Conservation (phyloP, 345 rosid species). For the Aquilaria sinensis region DNA sequence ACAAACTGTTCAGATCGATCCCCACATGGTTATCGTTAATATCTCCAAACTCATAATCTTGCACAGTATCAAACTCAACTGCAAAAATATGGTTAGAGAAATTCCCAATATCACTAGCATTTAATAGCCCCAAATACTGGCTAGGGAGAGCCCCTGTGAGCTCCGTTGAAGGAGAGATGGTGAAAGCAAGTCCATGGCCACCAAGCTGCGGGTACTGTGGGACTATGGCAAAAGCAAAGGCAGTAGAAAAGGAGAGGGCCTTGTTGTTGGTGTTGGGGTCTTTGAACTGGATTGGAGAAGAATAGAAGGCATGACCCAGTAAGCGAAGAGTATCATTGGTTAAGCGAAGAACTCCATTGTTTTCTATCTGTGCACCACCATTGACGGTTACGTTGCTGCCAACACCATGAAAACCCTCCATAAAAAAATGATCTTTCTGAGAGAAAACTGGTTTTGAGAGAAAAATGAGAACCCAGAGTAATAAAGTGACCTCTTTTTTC, state of each 20-base stretch:
- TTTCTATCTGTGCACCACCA: conserved; percentile 45
- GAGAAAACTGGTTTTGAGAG: conserved; percentile 25
- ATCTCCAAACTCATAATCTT: conserved; percentile 58
- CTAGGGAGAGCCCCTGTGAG: conserved; percentile 49
- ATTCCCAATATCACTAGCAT: conserved; percentile 39
- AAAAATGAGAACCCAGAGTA: conserved; percentile 25
- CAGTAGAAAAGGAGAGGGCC: conserved; percentile 65
- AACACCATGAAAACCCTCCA: conserved; percentile 38
- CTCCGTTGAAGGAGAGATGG: conserved; percentile 47
- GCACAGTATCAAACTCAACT: conserved; percentile 82
- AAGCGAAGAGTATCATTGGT: conserved; percentile 45
- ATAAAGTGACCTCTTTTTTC: conserved; percentile 14
- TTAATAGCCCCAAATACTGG: conserved; percentile 60
- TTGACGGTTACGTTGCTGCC: conserved; percentile 33
- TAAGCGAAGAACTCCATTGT: conserved; percentile 50
- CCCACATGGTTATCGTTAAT: conserved; percentile 84
- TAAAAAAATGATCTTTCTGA: conserved; percentile 28
- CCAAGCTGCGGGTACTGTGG: conserved; percentile 63
- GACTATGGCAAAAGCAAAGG: conserved; percentile 69
- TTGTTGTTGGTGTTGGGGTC: conserved; percentile 23
- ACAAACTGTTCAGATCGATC: conserved; percentile 56
- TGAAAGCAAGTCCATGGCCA: conserved; percentile 81
- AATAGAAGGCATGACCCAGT: conserved; percentile 80
- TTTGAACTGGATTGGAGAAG: conserved; percentile 55
- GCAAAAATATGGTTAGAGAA: conserved; percentile 58